A percentile compares a stretch with the other conserved stretches of the same genome.
phyloP scores from a whole-genome alignment of 2,329 filamentous ascomycete species.

The Didymella exigua region DNA sequence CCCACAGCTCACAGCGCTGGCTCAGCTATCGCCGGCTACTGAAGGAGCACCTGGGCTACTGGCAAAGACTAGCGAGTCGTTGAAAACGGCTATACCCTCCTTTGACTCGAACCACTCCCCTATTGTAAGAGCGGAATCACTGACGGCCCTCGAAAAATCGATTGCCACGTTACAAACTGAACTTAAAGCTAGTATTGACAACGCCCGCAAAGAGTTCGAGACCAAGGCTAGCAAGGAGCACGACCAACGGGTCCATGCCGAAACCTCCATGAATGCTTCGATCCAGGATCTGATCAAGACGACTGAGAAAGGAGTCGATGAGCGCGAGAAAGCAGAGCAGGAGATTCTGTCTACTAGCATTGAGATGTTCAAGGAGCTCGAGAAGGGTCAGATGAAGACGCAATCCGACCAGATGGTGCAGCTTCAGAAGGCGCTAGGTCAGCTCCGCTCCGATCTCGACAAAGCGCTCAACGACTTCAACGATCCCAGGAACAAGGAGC shows the following conservation, averaged over 20 bases:
- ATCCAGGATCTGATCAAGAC: neutral
- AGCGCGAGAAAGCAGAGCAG: neutral
- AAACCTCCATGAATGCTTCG: neutral
- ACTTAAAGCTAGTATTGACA: neutral
- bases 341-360: neutral
- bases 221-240: neutral
- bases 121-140: constrained; percentile 1
- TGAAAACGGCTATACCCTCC: neutral
- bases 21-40: neutral
- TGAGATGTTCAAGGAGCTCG: neutral
- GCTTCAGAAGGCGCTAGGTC: neutral
- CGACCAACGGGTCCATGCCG: constrained; percentile 1
- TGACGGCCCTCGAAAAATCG: neutral
- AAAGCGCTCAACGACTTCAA: constrained; percentile 7
- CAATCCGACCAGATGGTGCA: neutral
- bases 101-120: constrained; percentile 2
- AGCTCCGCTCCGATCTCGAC: constrained; percentile 13
- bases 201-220: constrained; percentile 6
- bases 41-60: neutral
- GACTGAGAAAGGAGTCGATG: neutral
- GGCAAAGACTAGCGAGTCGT: neutral
- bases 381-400: neutral
- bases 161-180: neutral
- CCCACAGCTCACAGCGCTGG: constrained; percentile 5
- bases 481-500: constrained; percentile 7